Evolutionary conservation across 257 asterid species (phyloP).

Genomic region (Scutellaria barbata): DNA sequence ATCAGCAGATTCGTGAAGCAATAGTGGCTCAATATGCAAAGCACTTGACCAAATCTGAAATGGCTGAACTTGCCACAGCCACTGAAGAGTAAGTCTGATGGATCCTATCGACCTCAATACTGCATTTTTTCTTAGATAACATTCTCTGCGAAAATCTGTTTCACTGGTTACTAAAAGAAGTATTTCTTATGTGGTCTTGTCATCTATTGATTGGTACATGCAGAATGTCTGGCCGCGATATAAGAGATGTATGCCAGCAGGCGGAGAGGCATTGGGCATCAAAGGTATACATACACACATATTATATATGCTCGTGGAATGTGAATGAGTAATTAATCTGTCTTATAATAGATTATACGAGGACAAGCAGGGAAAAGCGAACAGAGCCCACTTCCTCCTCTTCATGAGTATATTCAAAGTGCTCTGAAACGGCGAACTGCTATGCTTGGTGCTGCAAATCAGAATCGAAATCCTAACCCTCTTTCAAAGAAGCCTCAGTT

Average conservation of each 20-base stretch:
- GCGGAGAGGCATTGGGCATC: slow-evolving; percentile 99
- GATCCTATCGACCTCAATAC: slow-evolving; percentile 5
- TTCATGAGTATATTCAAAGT: slow-evolving; percentile 62
- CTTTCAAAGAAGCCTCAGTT: slow-evolving; percentile 61
- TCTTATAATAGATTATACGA: slow-evolving; percentile 61
- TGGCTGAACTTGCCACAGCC: slow-evolving; percentile 67
- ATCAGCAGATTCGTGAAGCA: slow-evolving; percentile 81
- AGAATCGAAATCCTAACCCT: slow-evolving; percentile 45
- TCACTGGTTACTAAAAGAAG: neutral
- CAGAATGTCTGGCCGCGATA: slow-evolving; percentile 97
- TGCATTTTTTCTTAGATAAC: neutral
- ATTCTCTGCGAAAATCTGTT: neutral
- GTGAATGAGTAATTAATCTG: slow-evolving; percentile 25
- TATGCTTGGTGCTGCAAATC: slow-evolving; percentile 44
- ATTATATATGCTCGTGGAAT: neutral
- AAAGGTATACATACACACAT: no score
- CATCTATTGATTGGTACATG: slow-evolving; percentile 6
- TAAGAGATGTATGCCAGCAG: slow-evolving; percentile 93
- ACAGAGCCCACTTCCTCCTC: slow-evolving; percentile 65
- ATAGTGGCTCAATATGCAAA: slow-evolving; percentile 89
- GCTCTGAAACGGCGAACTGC: slow-evolving; percentile 56
- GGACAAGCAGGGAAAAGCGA: slow-evolving; percentile 52
- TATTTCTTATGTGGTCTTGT: slow-evolving; percentile 10
- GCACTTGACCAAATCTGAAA: slow-evolving; percentile 73
- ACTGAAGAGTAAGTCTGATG: slow-evolving; percentile 65